Conservation (phyloP, 805 yeast species). For the Clavispora fructus region DNA sequence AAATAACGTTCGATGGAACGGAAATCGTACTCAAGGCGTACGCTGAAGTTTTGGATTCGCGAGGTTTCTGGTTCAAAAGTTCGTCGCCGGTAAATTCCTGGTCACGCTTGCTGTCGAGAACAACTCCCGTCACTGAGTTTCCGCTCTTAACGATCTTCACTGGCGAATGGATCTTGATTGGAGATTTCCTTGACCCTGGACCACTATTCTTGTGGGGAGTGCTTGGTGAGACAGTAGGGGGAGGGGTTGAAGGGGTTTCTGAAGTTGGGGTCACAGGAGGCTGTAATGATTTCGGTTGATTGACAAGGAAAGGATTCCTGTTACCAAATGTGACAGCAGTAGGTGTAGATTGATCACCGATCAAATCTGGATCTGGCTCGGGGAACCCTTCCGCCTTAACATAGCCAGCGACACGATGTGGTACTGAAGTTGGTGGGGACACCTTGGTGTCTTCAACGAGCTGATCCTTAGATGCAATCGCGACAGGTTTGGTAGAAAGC, state of each 20-base stretch:
- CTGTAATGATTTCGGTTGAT: not conserved
- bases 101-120: constrained; percentile 8
- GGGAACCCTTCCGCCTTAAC: constrained; percentile 17
- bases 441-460: constrained; percentile 17
- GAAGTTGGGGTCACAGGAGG: not conserved
- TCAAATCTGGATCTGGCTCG: constrained; percentile 29
- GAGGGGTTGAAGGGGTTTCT: not conserved
- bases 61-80: constrained; percentile 19
- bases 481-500: constrained; percentile 24
- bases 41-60: constrained; percentile 12
- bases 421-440: not conserved
- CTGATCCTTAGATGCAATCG: constrained; percentile 25
- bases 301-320: not conserved
- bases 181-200: constrained; percentile 7
- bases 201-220: not conserved
- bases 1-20: too few relatives aligned
- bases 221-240: not conserved
- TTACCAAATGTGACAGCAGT: not conserved
- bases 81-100: constrained; percentile 15
- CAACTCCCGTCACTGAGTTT: constrained; percentile 22
- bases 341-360: constrained; percentile 7
- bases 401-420: not conserved
- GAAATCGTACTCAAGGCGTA: constrained; percentile 16
- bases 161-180: constrained; percentile 38
- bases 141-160: constrained; percentile 28